phyloP scores from a whole-genome alignment of 495 filamentous ascomycete species.

The Hyphodiscus hymeniophilus region DNA sequence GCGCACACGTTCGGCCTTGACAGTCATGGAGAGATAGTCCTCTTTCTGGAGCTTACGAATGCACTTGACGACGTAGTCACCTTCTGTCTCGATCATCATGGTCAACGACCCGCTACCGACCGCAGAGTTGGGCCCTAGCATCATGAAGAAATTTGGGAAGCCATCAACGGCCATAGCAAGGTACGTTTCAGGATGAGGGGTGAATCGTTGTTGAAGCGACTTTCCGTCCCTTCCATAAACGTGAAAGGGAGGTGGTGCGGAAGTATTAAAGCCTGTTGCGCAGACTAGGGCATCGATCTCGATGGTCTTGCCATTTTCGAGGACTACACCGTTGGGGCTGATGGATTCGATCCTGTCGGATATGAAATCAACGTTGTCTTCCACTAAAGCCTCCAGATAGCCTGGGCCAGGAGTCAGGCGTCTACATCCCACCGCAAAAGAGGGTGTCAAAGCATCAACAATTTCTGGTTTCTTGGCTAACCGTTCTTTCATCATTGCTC shows the following conservation, averaged over 20 bases:
- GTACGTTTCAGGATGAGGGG: slow-evolving; percentile 55
- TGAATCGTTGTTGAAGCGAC: slow-evolving; percentile 43
- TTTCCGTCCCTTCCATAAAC: slow-evolving; percentile 45
- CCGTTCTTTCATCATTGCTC: slow-evolving; percentile 14
- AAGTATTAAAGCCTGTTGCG: slow-evolving; percentile 56
- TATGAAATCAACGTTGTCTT: slow-evolving; percentile 56
- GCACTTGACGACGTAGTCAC: slow-evolving; percentile 53
- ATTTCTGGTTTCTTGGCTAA: slow-evolving; percentile 21
- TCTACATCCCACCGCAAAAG: slow-evolving; percentile 60
- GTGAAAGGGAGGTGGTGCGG: slow-evolving; percentile 51
- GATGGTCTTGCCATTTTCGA: slow-evolving; percentile 39
- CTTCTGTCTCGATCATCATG: slow-evolving; percentile 44
- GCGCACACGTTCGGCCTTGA: slow-evolving; percentile 44
- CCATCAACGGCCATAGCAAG: slow-evolving; percentile 51
- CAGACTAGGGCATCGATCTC: slow-evolving; percentile 56
- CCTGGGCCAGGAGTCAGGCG: slow-evolving; percentile 64
- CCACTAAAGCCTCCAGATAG: slow-evolving; percentile 59
- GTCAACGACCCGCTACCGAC: slow-evolving; percentile 46
- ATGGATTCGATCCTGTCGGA: slow-evolving; percentile 47
- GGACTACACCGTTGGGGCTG: slow-evolving; percentile 47
- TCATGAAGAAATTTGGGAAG: slow-evolving; percentile 58
- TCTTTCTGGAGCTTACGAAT: slow-evolving; percentile 56
- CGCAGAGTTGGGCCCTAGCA: slow-evolving; percentile 47
- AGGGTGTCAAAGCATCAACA: slow-evolving; percentile 29
- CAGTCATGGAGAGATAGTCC: slow-evolving; percentile 51